Percentiles rank a stretch among this genome's conserved stretches.
Evolutionary conservation across 2,329 filamentous ascomycete species (phyloP).

Genomic region (Chaetomium globosum): DNA sequence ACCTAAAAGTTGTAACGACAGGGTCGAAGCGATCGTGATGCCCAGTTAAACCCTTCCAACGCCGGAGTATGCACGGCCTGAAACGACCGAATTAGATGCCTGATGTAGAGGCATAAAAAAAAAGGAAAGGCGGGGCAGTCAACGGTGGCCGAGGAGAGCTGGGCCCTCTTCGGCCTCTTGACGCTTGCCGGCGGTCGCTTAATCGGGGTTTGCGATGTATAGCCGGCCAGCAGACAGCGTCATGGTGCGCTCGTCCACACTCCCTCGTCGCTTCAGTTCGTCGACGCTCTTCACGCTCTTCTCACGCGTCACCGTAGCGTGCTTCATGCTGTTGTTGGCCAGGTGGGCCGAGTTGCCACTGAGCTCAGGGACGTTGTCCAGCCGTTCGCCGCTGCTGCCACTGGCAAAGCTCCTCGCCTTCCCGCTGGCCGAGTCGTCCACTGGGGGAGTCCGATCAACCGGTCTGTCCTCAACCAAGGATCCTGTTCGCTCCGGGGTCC

Average conservation of each 20-base stretch:
- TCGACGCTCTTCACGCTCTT: conserved; percentile 69
- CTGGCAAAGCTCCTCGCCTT: conserved; percentile 56
- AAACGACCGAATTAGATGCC: background rate
- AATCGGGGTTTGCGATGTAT: conserved; percentile 85
- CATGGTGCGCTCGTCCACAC: conserved; percentile 79
- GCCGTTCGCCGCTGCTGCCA: conserved; percentile 59
- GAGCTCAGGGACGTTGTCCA: conserved; percentile 63
- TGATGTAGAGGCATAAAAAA: background rate
- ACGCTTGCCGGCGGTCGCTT: conserved; percentile 35
- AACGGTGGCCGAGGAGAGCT: background rate
- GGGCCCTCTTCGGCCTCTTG: conserved; percentile 2
- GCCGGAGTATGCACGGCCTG: conserved; percentile 11
- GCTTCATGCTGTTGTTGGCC: conserved; percentile 61
- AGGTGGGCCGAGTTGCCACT: conserved; percentile 50
- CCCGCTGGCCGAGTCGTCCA: conserved; percentile 49
- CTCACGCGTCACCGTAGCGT: conserved; percentile 62
- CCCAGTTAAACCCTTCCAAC: conserved; percentile 12
- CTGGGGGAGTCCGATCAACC: conserved; percentile 38
- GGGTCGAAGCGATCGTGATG: conserved; percentile 16
- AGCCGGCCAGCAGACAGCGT: conserved; percentile 73
- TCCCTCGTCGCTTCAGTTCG: conserved; percentile 74
- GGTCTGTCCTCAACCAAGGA: conserved; percentile 53
- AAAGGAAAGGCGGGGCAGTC: background rate
- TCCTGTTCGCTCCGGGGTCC: conserved; percentile 58
- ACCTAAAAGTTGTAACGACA: conserved; percentile 12